phyloP scores from a whole-genome alignment of 768 basidiomycete species.

The Russula brevipes region DNA sequence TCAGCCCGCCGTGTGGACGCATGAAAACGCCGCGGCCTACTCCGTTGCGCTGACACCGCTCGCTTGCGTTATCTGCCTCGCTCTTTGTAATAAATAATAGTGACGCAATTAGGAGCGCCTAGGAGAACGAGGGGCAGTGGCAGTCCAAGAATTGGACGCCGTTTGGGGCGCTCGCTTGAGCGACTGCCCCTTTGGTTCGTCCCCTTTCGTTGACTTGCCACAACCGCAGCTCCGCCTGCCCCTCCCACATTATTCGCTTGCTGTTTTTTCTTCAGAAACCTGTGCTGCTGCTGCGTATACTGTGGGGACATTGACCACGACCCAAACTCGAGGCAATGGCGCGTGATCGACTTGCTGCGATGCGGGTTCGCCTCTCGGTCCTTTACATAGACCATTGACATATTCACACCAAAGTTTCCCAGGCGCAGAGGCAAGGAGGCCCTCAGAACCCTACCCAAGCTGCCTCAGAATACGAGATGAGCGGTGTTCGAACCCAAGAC shows the following conservation, averaged over 20 bases:
- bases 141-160: no score
- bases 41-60: no score
- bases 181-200: no score
- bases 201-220: background rate
- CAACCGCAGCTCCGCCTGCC: constrained; percentile 10
- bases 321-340: constrained; percentile 17
- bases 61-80: no score
- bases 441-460: constrained; percentile 23
- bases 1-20: no score
- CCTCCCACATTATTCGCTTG: background rate
- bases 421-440: constrained; percentile 33
- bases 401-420: constrained; percentile 4
- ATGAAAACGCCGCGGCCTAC: no score
- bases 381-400: background rate
- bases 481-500: constrained; percentile 26
- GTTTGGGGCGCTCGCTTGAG: no score
- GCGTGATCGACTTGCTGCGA: constrained; percentile 27
- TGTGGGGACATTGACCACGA: constrained; percentile 7
- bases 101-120: no score
- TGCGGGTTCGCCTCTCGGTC: constrained; percentile 22
- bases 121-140: no score
- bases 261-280: background rate
- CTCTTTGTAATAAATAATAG: no score
- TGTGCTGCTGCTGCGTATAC: background rate
- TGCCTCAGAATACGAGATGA: constrained; percentile 32